Evolutionary conservation across 225 moss, liverwort and hornwort genomes (phyloP).

Genomic region (Pseudoscleropodium purum): DNA sequence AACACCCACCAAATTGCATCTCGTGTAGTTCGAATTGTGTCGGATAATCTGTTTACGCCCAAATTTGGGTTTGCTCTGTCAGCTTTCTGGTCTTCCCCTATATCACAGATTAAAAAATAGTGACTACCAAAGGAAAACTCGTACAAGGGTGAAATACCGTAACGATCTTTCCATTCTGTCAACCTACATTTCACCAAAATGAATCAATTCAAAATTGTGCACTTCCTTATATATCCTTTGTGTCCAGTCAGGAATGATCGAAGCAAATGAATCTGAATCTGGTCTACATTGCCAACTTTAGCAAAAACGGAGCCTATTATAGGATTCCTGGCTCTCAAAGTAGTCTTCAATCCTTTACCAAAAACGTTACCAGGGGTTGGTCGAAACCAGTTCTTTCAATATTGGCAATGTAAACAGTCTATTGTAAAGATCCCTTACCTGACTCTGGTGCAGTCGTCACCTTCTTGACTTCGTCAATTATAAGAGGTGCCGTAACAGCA

Average conservation of each 20-base stretch:
- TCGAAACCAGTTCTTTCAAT: neutral
- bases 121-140: neutral
- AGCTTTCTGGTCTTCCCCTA: neutral
- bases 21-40: slow-evolving; percentile 15
- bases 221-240: neutral
- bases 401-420: neutral
- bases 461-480: slow-evolving; percentile 41
- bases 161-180: neutral
- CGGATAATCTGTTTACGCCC: neutral
- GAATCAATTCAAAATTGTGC: neutral
- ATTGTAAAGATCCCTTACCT: slow-evolving; percentile 1
- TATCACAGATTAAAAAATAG: neutral
- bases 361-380: neutral
- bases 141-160: neutral
- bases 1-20: slow-evolving; percentile 42
- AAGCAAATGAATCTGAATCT: neutral
- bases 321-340: neutral
- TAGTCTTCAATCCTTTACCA: neutral
- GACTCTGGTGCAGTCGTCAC: slow-evolving; percentile 4
- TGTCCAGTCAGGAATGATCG: neutral
- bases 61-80: neutral
- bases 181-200: neutral
- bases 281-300: neutral
- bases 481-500: slow-evolving; percentile 58
- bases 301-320: neutral